Evolutionary conservation across 345 rosid species (phyloP), one percentile per base, ranked within the genome.

Genomic region (Cochlearia excelsa): DNA sequence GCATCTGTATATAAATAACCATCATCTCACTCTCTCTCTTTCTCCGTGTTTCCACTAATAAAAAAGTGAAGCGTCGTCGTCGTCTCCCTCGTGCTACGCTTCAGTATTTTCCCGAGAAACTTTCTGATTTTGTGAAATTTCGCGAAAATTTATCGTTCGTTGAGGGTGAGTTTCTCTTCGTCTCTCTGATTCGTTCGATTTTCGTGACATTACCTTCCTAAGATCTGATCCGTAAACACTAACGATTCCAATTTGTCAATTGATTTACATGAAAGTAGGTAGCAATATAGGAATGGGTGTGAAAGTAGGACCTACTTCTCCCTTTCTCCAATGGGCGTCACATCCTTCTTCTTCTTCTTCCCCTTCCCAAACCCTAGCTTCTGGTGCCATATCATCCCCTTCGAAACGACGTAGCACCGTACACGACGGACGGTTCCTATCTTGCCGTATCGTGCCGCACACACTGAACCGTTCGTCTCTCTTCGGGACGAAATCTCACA

Each of bases 341-440:
- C 83, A 84, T 51, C 80, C 81, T 9, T 74, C 82, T 63, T 75
- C 90, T 2, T 76, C 82, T 63, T 75, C 90, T 1, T 76, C 90
- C 0, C 77, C 82, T 11, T 80, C 87, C 7, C 91, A 81, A 68
- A 53, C 95, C 45, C 65, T 84, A 43, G 77, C 92, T 47, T 80
- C 86, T 1, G 64, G 84, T 1, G 46, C 87, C 2, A 42, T 80
- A 40, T 78, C 87, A 26, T 81, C 92, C 26, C 85, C 86, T 46
- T 81, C 88, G 31, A 70, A 84, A 66, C 74, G 84, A 3, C 81
- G 79, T 1, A 39, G 65, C 34, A 74, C 59, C 3, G 63, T 30
- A 41, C 63, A 63, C 28, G 54, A 40, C 43, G 52, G 70, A 29
- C 59, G 45, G 35, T 69, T 74, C 38, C 72, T 74, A 7, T 2